These are phyloP conservation scores for Vitis hybrid DNA, from an alignment of 177 flowering plant species.

Conservation along the genomic window DNA sequence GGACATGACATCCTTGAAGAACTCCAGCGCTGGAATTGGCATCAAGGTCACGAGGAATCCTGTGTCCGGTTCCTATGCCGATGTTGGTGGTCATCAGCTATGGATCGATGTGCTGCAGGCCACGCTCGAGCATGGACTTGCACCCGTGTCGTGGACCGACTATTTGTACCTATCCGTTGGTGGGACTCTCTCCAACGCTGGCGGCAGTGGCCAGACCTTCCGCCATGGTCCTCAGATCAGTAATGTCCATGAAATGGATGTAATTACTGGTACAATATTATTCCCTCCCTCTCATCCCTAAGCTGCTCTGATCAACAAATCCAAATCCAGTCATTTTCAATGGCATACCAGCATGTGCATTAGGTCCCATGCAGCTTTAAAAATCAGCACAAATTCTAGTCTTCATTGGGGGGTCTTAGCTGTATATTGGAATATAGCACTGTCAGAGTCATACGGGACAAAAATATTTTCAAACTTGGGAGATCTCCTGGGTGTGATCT, in stretches of 20 bases:
- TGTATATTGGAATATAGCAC: no score
- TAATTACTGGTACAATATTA: conserved; percentile 54
- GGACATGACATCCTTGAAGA: conserved; percentile 50
- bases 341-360: no score
- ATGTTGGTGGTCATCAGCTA: conserved; percentile 68
- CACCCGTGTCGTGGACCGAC: conserved; percentile 82
- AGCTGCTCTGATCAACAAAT: no score
- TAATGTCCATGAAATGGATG: conserved; percentile 74
- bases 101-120: conserved; percentile 73
- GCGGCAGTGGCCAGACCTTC: conserved; percentile 77
- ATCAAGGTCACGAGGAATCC: conserved; percentile 22
- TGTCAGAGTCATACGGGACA: no score
- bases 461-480: no score
- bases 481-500: no score
- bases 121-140: conserved; percentile 51
- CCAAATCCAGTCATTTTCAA: no score
- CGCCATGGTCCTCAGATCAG: conserved; percentile 74
- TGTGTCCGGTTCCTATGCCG: conserved; percentile 28
- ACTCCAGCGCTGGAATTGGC: conserved; percentile 4
- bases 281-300: not conserved
- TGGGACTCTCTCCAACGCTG: conserved; percentile 86
- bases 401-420: no score
- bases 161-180: conserved; percentile 75
- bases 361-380: no score
- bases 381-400: no score